Base-by-base conservation (phyloP, 2,329 filamentous ascomycete genomes). In the Paracorniculantispora psalliotae region DNA sequence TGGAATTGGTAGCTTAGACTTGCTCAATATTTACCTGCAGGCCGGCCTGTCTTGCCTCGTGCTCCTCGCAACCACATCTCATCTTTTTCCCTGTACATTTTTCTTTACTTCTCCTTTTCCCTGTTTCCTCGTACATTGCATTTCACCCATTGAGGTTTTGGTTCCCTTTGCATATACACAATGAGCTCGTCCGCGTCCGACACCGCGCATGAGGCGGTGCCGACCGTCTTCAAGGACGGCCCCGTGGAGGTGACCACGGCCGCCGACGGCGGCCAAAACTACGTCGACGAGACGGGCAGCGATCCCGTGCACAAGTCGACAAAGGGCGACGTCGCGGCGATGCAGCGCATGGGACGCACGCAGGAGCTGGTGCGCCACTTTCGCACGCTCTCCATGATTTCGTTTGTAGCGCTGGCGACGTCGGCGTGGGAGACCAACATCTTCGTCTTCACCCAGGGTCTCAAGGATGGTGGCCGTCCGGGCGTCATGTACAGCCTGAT, bases 381-480 rank as follows among this genome's bases (percentile, higher is more conserved):
- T 15, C 53, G 59, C 33, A 51, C 47, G 9, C 23, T 57, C 1
- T 61, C 59, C 39, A 53, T 61, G 39, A 55, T 52, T n/a, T 61
- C 59, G 2, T 61, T 61, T 25, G 59, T 57, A 26, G 48, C 33
- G 7, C 21, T 58, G 35, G 48, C 59, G 9, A 61, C 54, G 6
- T 28, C 53, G 17, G 53, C 53, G 17, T 61, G 59, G 59, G 52
- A 60, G 52, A 41, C 44, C 21, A 52, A 43, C 47, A 55, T 60
- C 35, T 60, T 60, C 21, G 41, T 50, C 51, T 49, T 60, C 39
- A 56, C 59, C 2, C 59, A 52, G n/a, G 59, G 50, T 9, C 39
- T 60, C 30, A 53, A 33, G 17, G 47, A 62, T 28, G 61, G 61
- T n/a, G 61, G 61, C 5, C 43, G 48, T n/a, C 61, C 61, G 1